Evolutionary conservation across 331 rosid species (phyloP), one percentile per base, ranked within the genome.

Genomic region (Quercus tomentella): DNA sequence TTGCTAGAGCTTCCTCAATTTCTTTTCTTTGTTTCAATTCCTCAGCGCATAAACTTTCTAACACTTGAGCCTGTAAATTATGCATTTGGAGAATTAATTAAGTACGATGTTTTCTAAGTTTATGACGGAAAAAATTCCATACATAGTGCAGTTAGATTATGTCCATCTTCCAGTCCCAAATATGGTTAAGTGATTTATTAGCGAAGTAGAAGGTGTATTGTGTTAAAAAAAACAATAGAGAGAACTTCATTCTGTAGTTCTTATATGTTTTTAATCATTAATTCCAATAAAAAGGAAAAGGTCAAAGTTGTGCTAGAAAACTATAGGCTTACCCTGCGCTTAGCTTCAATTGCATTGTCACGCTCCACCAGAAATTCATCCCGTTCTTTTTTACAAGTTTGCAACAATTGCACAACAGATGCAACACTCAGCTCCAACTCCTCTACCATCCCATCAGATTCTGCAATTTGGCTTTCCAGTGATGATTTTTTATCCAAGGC

Each of bases 21-120:
- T 82, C 86, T 80, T 90, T 90, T 80, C 93, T 91, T 58, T 57
- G 90, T 73, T 85, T 91, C 77, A 86, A 76, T 74, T 89, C 92
- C 72, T 83, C 84, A 55, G 85, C 65, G 26, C 82, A 86, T 79
- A 84, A 81, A 72, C 51, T 72, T 84, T 88, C 91, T 33, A 86
- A 73, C 20, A 77, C 80, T 84, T 80, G 89, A 72, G 86, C 87
- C 99, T 96, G 93, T 26, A 77, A 82, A 86, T 43, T 43, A 25
- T 22, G 37, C 43, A 70, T 76, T 80, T 76, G 70, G 60, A 33
- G 52, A 25, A 43, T 57, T 2, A 71, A 26, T 35, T 81, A 74
- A 76, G 76, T 68, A 79, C 20, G 31, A 28, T 5, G 73, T 17
- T 58, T 65, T 76, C 63, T 18, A 79, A 51, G 87, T 77, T 67